A percentile compares a stretch with the other conserved stretches of the same genome.
Conservation (phyloP, 192 early-diverging fungal genomes). For the Backusella westeae region DNA sequence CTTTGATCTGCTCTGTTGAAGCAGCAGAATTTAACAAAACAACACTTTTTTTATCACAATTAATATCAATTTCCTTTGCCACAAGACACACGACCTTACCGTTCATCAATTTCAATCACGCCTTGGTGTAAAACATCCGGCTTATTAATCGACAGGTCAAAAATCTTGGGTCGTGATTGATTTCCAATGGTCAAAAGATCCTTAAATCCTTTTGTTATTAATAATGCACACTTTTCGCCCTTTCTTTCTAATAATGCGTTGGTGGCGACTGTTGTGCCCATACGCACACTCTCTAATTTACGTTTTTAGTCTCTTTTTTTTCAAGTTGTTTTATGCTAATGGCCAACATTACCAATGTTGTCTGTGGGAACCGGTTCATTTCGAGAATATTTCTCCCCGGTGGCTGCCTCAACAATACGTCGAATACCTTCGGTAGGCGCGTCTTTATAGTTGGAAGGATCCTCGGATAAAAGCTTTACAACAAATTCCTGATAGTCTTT, state of each 20-base stretch:
- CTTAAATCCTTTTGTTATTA: constrained; percentile 92
- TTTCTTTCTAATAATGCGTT: constrained; percentile 87
- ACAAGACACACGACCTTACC: constrained; percentile 37
- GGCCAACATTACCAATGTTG: constrained; percentile 48
- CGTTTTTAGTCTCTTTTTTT: background rate
- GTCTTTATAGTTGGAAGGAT: constrained; percentile 87
- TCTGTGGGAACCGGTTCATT: constrained; percentile 69
- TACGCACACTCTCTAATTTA: constrained; percentile 59
- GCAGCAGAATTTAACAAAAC: constrained; percentile 78
- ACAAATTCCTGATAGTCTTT: constrained; percentile 59
- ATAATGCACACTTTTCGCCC: constrained; percentile 83
- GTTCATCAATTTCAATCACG: constrained; percentile 84
- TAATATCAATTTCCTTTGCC: background rate
- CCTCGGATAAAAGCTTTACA: constrained; percentile 89
- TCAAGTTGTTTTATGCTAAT: background rate
- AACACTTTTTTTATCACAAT: constrained; percentile 49
- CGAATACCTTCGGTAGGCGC: constrained; percentile 95
- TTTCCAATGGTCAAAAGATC: constrained; percentile 77
- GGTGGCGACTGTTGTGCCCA: constrained; percentile 98
- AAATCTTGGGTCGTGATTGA: constrained; percentile 92
- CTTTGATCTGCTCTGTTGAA: constrained; percentile 32
- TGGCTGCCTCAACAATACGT: constrained; percentile 77
- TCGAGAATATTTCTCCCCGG: constrained; percentile 68
- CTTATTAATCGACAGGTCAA: constrained; percentile 84
- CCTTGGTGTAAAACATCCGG: constrained; percentile 84